Evolutionary conservation across 495 filamentous ascomycete genomes (phyloP).

Genomic region (Hapsidospora chrysogenum): DNA sequence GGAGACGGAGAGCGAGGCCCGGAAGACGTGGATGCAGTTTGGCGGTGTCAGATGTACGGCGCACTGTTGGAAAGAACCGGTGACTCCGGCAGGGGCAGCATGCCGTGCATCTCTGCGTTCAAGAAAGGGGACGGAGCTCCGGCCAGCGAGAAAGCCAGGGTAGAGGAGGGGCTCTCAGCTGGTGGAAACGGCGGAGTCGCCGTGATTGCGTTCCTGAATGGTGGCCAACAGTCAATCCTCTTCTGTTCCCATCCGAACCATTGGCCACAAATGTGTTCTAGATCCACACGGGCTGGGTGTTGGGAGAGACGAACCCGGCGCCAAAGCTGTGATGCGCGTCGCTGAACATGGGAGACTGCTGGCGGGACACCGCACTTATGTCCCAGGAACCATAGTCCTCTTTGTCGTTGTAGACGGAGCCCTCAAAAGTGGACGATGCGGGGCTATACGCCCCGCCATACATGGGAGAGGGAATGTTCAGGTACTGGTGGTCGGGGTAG

Average conservation of each 20-base stretch:
- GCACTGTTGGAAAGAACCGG: slow-evolving; percentile 9
- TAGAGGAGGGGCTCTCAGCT: too few relatives aligned
- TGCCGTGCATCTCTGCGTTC: slow-evolving; percentile 14
- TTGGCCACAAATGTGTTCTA: slow-evolving; percentile 19
- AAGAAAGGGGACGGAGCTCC: slow-evolving; percentile 16
- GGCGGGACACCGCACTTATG: slow-evolving; percentile 13
- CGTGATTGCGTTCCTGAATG: slow-evolving; percentile 25
- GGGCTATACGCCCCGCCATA: slow-evolving; percentile 35
- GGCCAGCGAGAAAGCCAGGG: slow-evolving; percentile 9
- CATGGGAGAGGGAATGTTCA: slow-evolving; percentile 37
- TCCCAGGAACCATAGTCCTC: slow-evolving; percentile 29
- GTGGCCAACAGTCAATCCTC: slow-evolving; percentile 30
- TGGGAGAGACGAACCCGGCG: slow-evolving; percentile 38
- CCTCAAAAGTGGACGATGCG: slow-evolving; percentile 35
- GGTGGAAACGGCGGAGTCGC: slow-evolving; percentile 17
- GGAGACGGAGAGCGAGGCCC: slow-evolving; percentile 4
- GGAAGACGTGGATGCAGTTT: slow-evolving; percentile 12
- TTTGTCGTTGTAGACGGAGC: slow-evolving; percentile 37
- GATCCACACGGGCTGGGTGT: slow-evolving; percentile 30
- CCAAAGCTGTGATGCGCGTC: slow-evolving; percentile 24
- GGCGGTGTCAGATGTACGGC: slow-evolving; percentile 12
- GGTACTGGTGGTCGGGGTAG: slow-evolving; percentile 29
- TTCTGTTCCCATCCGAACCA: slow-evolving; percentile 17
- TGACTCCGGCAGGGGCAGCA: slow-evolving; percentile 19
- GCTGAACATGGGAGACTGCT: slow-evolving; percentile 13